phyloP scores from a whole-genome alignment of 1,139 yeast species.

The Candida sp. region DNA sequence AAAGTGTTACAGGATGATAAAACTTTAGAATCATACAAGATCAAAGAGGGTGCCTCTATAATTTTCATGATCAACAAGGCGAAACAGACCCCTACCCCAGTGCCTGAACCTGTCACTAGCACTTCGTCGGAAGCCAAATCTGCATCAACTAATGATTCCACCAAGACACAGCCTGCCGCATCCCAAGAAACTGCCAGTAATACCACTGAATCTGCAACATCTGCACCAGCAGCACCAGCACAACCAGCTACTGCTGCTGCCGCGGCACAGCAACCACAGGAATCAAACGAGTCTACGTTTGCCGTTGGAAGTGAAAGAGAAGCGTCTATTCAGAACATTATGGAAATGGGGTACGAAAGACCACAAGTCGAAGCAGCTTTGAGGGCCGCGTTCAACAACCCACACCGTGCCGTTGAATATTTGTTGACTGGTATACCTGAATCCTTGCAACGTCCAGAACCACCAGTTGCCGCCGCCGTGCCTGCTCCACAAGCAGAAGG shows the following conservation, averaged over 20 bases:
- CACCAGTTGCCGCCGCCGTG: slow-evolving; percentile 28
- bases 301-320: slow-evolving; percentile 72
- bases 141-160: slow-evolving; percentile 22
- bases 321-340: slow-evolving; percentile 73
- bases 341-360: slow-evolving; percentile 97
- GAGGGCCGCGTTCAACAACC: slow-evolving; percentile 96
- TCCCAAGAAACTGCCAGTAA: slow-evolving; percentile 7
- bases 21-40: slow-evolving; percentile 69
- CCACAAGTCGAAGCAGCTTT: slow-evolving; percentile 88
- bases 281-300: slow-evolving; percentile 37
- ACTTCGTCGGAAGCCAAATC: slow-evolving; percentile 17
- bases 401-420: slow-evolving; percentile 98
- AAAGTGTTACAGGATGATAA: slow-evolving; percentile 89
- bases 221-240: slow-evolving; percentile 1
- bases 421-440: slow-evolving; percentile 91
- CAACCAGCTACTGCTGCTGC: slow-evolving; percentile 18
- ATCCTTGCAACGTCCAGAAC: slow-evolving; percentile 40
- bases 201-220: slow-evolving; percentile 2
- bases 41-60: slow-evolving; percentile 89
- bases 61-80: slow-evolving; percentile 85
- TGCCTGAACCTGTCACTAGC: slow-evolving; percentile 14
- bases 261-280: slow-evolving; percentile 7
- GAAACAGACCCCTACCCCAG: slow-evolving; percentile 28
- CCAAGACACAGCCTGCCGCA: slow-evolving; percentile 17
- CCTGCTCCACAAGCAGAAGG: slow-evolving; percentile 26